Evolutionary conservation across 176 grass and related monocot species (phyloP), one percentile per base, ranked within the genome.

Genomic region (Aegilops bicornis): DNA sequence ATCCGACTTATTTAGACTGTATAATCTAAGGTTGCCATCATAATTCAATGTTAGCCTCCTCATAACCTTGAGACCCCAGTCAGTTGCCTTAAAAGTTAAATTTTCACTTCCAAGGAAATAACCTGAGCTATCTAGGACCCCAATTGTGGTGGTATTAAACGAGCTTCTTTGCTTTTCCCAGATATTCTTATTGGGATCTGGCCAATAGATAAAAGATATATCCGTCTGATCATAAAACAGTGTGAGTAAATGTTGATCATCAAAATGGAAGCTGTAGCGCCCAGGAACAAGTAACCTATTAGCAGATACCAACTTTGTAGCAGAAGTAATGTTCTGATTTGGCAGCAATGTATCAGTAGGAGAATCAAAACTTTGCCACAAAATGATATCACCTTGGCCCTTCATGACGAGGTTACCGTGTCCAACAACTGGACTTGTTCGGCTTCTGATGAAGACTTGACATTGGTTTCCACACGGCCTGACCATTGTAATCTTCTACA

Each of bases 171-270:
- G 30, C 58, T 90, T 93, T 7, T 68, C 7, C 91, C 91, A 90
- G 11, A 90, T 52, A 47, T 14, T 13, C 78, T 0, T 2, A 11
- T 16, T 6, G 12, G 91, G 87, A 74, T 87, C 10, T 39, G 91
- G 88, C 88, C 91, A 93, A 43, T 93, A 93, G 76, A 93, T 90
- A 30, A 76, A 82, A 40, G 91, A 79, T 31, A 79, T 40, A 12
- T 86, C 73, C 7, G 80, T 63, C 14, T 77, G 58, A 30, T 93
- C 56, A 80, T 88, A 52, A 63, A 93, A 88, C 25, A 93, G 72
- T 12, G 82, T 81, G 60, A 93, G 65, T 0, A 93, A 35, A 62
- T 87, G 79, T 5, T 93, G 85, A 33, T 81, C 86, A 19, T 93
- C 91, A 20, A 93, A 93, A 73, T 29, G 86, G 31, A 90, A 88